Conservation (phyloP, 2,329 filamentous ascomycete species). For the Calonectria montana region DNA sequence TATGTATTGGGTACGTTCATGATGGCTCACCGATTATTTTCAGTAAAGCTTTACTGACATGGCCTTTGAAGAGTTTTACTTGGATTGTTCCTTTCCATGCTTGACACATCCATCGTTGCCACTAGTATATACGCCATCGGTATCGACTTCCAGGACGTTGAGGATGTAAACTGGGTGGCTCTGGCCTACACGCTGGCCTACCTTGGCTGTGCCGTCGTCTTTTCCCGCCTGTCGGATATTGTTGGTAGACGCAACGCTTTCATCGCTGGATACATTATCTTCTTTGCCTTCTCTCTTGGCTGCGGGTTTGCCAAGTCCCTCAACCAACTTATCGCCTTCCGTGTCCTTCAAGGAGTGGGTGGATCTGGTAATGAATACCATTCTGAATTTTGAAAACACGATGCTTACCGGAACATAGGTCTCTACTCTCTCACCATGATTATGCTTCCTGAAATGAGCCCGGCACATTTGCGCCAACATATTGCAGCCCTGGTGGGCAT, state of each 20-base stretch:
- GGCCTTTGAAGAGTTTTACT: slow-evolving; percentile 54
- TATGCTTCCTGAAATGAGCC: slow-evolving; percentile 63
- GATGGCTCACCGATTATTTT: background rate
- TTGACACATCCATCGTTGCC: slow-evolving; percentile 71
- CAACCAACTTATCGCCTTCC: slow-evolving; percentile 60
- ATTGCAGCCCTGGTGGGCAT: slow-evolving; percentile 62
- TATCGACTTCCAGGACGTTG: slow-evolving; percentile 59
- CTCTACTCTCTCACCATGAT: slow-evolving; percentile 69
- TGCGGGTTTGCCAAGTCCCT: slow-evolving; percentile 55
- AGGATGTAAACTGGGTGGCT: slow-evolving; percentile 64
- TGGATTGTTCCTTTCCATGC: slow-evolving; percentile 67
- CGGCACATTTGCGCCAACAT: slow-evolving; percentile 51
- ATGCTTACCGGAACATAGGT: slow-evolving; percentile 43
- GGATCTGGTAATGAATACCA: slow-evolving; percentile 54
- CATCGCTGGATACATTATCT: slow-evolving; percentile 61
- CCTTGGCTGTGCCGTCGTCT: slow-evolving; percentile 66
- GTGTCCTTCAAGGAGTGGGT: slow-evolving; percentile 63
- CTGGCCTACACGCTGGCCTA: slow-evolving; percentile 68
- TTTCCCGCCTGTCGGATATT: slow-evolving; percentile 66
- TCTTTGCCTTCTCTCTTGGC: slow-evolving; percentile 66
- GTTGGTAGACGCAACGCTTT: slow-evolving; percentile 65
- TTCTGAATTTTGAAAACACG: background rate
- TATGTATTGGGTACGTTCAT: slow-evolving; percentile 47
- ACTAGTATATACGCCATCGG: slow-evolving; percentile 69
- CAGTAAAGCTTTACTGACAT: background rate